Evolutionary conservation across 73 alveolate genomes (phyloP).

Genomic region (Paramecium tetraurelia): DNA sequence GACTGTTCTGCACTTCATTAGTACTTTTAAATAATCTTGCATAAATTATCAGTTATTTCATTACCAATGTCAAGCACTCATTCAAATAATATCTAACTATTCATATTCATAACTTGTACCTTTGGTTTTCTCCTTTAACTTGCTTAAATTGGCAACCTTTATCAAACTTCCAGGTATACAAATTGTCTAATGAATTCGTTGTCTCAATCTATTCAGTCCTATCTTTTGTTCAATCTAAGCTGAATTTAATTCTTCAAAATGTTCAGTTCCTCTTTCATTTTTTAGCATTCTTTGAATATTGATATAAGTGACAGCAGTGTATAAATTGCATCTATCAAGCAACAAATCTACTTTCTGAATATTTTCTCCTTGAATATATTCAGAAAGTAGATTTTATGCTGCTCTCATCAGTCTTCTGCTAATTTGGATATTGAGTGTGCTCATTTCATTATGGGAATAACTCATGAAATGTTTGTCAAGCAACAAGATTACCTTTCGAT

Average conservation of each 20-base stretch:
- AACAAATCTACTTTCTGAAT: not conserved
- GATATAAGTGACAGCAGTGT: not conserved
- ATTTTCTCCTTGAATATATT: not conserved
- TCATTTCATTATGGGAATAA: not conserved
- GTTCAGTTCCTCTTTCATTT: not conserved
- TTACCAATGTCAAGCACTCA: not conserved
- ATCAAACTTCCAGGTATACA: not conserved
- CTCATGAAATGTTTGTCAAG: not conserved
- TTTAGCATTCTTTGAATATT: not conserved
- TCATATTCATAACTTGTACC: not conserved
- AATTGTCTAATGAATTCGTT: not conserved
- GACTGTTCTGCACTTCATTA: not conserved
- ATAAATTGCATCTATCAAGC: slow-evolving; percentile 6
- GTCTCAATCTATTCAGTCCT: not conserved
- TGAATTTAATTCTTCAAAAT: not conserved
- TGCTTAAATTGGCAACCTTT: not conserved
- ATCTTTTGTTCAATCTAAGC: not conserved
- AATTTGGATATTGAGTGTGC: not conserved
- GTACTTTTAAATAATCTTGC: not conserved
- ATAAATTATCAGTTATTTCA: not conserved
- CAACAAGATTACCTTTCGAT: not conserved
- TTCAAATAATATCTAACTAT: not conserved
- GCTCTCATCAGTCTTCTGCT: not conserved
- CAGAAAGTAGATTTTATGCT: not conserved
- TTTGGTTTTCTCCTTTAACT: not conserved